phyloP scores from a whole-genome alignment of 495 filamentous ascomycete species.

The Penicillium longicatenatum region DNA sequence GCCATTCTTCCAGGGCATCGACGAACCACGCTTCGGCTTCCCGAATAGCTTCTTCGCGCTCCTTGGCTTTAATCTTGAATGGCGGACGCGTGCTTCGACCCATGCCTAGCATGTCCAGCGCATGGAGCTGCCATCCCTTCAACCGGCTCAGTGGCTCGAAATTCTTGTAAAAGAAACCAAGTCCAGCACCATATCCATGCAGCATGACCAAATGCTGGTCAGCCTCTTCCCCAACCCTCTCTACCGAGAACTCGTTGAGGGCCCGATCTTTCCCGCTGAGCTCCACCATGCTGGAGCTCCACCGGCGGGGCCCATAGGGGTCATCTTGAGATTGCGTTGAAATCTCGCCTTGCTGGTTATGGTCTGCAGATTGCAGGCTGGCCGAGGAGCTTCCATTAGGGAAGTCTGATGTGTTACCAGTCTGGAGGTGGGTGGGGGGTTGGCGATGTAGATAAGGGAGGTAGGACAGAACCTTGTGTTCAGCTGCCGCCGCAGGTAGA shows the following conservation, averaged over 20 bases:
- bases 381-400: conserved; percentile 41
- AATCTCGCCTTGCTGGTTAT: conserved; percentile 41
- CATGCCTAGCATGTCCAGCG: conserved; percentile 92
- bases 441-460: conserved; percentile 81
- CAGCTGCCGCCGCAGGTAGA: conserved; percentile 77
- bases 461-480: conserved; percentile 85
- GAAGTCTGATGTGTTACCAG: conserved; percentile 52
- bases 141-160: conserved; percentile 81
- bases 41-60: conserved; percentile 74
- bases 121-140: conserved; percentile 85
- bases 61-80: conserved; percentile 82
- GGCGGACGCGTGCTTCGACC: conserved; percentile 82
- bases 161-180: conserved; percentile 98
- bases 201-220: conserved; percentile 93
- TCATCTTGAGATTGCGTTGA: conserved; percentile 60
- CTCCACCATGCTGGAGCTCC: conserved; percentile 82
- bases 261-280: conserved; percentile 83
- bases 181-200: conserved; percentile 92
- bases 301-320: conserved; percentile 82
- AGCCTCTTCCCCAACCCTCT: conserved; percentile 73
- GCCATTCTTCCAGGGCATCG: conserved; percentile 95
- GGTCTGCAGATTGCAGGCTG: conserved; percentile 42
- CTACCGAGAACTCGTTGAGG: conserved; percentile 91
- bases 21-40: conserved; percentile 97
- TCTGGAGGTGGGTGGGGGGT: conserved; percentile 69